A percentile compares a stretch with the other conserved stretches of the same genome.
phyloP scores from a whole-genome alignment of 495 filamentous ascomycete species.

The Aspergillus hancockii region DNA sequence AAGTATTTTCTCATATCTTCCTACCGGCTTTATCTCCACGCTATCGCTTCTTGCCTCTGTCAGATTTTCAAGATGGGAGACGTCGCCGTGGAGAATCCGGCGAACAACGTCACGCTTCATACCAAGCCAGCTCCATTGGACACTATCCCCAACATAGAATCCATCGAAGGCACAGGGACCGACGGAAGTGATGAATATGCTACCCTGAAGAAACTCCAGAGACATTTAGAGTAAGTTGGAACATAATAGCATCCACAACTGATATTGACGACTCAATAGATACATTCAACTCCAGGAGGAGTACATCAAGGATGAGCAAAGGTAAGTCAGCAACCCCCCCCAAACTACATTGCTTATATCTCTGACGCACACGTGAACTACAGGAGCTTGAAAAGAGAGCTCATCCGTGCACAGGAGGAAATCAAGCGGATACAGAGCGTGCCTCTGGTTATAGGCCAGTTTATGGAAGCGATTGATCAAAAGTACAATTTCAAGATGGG shows the following conservation, averaged over 20 bases:
- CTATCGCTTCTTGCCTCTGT: neutral
- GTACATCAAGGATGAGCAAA: conserved; percentile 99
- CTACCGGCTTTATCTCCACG: neutral
- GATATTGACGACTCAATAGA: conserved; percentile 48
- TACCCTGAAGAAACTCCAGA: conserved; percentile 89
- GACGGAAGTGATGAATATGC: conserved; percentile 93
- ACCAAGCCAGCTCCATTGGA: conserved; percentile 76
- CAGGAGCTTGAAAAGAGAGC: conserved; percentile 94
- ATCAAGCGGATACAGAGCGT: conserved; percentile 99
- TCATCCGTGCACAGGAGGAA: conserved; percentile 96
- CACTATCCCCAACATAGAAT: conserved; percentile 85
- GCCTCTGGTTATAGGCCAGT: conserved; percentile 96
- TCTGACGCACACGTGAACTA: conserved; percentile 3
- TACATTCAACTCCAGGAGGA: conserved; percentile 99
- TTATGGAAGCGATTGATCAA: conserved; percentile 99
- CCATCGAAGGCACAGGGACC: conserved; percentile 74
- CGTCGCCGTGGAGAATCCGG: conserved; percentile 76
- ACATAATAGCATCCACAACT: neutral
- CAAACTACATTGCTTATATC: neutral
- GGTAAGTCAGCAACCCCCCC: conserved; percentile 48
- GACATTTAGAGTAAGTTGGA: conserved; percentile 80
- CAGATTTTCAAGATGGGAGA: conserved; percentile 65
- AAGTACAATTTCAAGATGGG: conserved; percentile 61
- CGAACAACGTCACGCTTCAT: conserved; percentile 69
- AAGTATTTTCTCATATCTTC: neutral